Evolutionary conservation across 345 rosid species (phyloP), one percentile per base, ranked within the genome.

Genomic region (Populus pruinosa): DNA sequence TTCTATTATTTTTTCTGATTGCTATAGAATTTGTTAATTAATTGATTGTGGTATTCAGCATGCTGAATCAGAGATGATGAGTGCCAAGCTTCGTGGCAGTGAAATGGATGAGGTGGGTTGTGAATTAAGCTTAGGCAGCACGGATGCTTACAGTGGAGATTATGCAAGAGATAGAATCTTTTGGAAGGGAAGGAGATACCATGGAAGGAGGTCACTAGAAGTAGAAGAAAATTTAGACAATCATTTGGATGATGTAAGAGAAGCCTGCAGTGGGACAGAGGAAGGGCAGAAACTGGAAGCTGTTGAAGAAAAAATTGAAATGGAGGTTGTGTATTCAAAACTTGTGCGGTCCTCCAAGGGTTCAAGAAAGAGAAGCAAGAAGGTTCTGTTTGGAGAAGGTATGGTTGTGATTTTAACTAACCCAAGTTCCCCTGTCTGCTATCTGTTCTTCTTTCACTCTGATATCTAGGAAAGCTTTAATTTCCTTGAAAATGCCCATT

Each of bases 241-340:
- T 81, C 76, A 78, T 75, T 91, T 89, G 71, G 97, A 91, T 84
- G 96, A 89, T 73, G 87, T 87, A 64, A 90, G 88, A 67, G 98
- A 87, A 86, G 95, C 95, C 47, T 88, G 94, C 82, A 96, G 97
- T 62, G 97, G 94, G 73, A 91, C 96, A 69, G 92, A 92, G 62
- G 90, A 91, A 89, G 96, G 93, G 78, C 77, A 85, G 79, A 82
- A 86, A 44, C 59, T 87, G 79, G 78, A 82, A 56, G 76, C 72
- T 76, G 62, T n/a, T 66, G 83, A 82, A 80, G 94, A 87, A 69
- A 84, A 84, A 74, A 73, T 87, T 70, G 88, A 85, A 78, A 67
- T 77, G 69, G 90, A 85, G 69, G 49, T 69, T 68, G 50, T 27
- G 23, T 62, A 56, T 41, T 43, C 76, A 79, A 79, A 85, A 83